A percentile compares a stretch with the other conserved stretches of the same genome.
Conservation (phyloP, 305 asterid species). For the Fraxinus greggii region DNA sequence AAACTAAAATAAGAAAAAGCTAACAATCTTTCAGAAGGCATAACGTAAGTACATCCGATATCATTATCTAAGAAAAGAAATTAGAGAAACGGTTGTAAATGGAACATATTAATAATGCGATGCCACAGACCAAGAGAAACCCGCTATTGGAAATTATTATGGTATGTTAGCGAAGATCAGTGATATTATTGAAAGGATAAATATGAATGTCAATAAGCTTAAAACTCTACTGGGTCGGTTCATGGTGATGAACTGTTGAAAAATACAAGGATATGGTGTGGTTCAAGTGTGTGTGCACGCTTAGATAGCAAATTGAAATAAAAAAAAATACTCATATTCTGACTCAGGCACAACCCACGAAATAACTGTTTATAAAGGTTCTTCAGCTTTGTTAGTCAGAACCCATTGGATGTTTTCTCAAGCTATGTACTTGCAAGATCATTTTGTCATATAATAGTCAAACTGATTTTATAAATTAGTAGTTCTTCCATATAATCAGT, state of each 20-base stretch:
- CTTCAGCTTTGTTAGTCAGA: background rate
- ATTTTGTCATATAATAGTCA: background rate
- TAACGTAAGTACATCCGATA: background rate
- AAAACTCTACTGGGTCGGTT: background rate
- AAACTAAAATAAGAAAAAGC: conserved; percentile 12
- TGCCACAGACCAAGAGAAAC: background rate
- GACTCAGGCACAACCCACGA: background rate
- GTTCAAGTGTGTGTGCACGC: background rate
- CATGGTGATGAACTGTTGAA: background rate
- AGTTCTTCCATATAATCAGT: background rate
- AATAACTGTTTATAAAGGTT: background rate
- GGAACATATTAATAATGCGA: background rate
- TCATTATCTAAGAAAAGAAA: background rate
- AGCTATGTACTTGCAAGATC: background rate
- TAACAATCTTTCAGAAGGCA: background rate
- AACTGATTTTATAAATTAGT: background rate
- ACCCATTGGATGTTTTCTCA: background rate
- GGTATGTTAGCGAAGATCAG: background rate
- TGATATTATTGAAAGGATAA: background rate
- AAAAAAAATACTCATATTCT: background rate
- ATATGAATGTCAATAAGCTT: background rate
- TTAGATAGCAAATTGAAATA: background rate
- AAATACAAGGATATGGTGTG: background rate
- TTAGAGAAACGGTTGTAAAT: background rate
- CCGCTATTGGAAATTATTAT: background rate